Base-by-base conservation (phyloP, 2,329 filamentous ascomycete genomes). In the Sporothrix pallida region DNA sequence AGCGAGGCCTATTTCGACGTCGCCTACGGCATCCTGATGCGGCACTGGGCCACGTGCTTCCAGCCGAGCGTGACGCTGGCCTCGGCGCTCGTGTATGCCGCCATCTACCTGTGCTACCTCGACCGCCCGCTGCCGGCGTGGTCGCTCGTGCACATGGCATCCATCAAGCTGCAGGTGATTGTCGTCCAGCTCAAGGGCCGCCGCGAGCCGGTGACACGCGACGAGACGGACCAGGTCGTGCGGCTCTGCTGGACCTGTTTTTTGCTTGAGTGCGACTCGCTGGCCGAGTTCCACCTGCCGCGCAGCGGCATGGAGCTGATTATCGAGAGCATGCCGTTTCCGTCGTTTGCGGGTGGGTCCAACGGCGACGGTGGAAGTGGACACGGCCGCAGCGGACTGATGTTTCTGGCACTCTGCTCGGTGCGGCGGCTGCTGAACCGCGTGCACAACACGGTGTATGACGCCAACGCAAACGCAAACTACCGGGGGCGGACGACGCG, bases 231-330 rank as follows among this genome's bases (percentile, higher is more conserved):
- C 15, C n/a, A 20, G 3, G n/a, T 78, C 13, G 77, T 75, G 0
- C 77, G 78, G 9, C 68, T 79, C 20, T 77, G 78, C 71, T 79
- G 78, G 78, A 74, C 76, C 3, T 78, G 77, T 54, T 79, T 79
- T 48, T 72, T 78, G 3, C 75, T 79, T 15, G 78, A 79, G 74
- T 77, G 78, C 69, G 78, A 79, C 58, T 74, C 76, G 17, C 70
- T 79, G 5, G 77, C 78, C 5, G 77, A 79, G 42, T 78, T 77
- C 44, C 78, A 79, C 26, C 77, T 71, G 3, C 77, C 76, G 7
- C 72, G 78, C 60, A 79, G 77, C 69, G 78, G 78, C 13, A 79
- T 79, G 50, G 78, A 79, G 60, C 72, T 78, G 7, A 70, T 77
- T 46, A 75, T 79, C 52, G 78, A 79, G 42, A 72, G 76, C 2